phyloP scores from a whole-genome alignment of 2,329 filamentous ascomycete species.

The Beauveria caledonica region DNA sequence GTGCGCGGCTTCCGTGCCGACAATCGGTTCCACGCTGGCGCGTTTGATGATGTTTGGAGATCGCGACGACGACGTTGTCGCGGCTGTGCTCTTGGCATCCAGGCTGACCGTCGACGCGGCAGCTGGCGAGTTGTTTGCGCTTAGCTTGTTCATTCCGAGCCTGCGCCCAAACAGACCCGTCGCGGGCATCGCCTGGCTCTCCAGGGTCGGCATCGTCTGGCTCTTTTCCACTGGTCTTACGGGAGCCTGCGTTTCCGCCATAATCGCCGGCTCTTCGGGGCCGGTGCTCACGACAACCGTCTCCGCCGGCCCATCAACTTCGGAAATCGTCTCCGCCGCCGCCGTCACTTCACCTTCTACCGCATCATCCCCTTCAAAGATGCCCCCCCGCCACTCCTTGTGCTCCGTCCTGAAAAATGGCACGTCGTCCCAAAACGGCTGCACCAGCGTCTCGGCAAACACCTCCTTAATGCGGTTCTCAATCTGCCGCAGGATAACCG shows the following conservation, averaged over 20 bases:
- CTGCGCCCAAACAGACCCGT: slow-evolving; percentile 45
- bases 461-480: slow-evolving; percentile 94
- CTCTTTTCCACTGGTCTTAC: slow-evolving; percentile 47
- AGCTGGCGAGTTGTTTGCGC: slow-evolving; percentile 19
- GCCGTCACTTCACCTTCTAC: slow-evolving; percentile 21
- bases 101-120: slow-evolving; percentile 40
- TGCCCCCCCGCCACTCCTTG: slow-evolving; percentile 76
- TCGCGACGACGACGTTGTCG: slow-evolving; percentile 25
- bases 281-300: neutral
- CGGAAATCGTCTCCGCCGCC: neutral
- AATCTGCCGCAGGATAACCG: slow-evolving; percentile 82
- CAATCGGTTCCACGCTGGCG: slow-evolving; percentile 50
- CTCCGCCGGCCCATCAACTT: neutral
- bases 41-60: slow-evolving; percentile 31
- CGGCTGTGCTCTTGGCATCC: slow-evolving; percentile 35
- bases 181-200: slow-evolving; percentile 24
- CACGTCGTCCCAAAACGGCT: slow-evolving; percentile 93
- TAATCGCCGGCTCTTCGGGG: neutral
- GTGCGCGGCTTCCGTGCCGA: slow-evolving; percentile 59
- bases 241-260: slow-evolving; percentile 28
- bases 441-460: slow-evolving; percentile 81
- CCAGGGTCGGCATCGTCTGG: slow-evolving; percentile 38
- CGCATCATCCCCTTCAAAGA: slow-evolving; percentile 56
- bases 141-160: slow-evolving; percentile 29
- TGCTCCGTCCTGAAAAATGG: slow-evolving; percentile 78